phyloP scores from a whole-genome alignment of 1,284 basidiomycete genomes.

The Ustanciosporium gigantosporum region DNA sequence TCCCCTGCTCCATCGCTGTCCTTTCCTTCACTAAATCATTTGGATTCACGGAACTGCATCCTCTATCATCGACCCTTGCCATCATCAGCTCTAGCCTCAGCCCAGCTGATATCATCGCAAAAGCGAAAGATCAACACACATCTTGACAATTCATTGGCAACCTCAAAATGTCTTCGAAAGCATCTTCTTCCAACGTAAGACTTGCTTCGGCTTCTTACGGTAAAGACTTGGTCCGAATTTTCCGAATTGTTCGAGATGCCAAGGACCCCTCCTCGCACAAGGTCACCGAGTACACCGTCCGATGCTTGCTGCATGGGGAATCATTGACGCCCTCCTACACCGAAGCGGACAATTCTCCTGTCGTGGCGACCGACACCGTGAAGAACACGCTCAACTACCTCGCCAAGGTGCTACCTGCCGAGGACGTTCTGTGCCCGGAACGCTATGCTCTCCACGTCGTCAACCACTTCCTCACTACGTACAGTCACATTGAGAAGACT shows the following conservation, averaged over 20 bases:
- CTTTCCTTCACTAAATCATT: too few relatives aligned
- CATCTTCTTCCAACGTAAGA: constrained; percentile 36
- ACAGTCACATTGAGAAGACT: constrained; percentile 73
- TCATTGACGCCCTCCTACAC: constrained; percentile 43
- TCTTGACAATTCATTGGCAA: too few relatives aligned
- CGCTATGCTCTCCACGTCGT: constrained; percentile 84
- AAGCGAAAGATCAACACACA: too few relatives aligned
- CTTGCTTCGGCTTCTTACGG: constrained; percentile 48
- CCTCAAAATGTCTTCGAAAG: constrained; percentile 29
- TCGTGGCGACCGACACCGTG: constrained; percentile 66
- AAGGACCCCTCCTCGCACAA: constrained; percentile 38
- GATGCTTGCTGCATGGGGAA: constrained; percentile 44
- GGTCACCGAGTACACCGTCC: constrained; percentile 51
- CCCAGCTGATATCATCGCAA: too few relatives aligned
- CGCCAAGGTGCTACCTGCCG: constrained; percentile 31
- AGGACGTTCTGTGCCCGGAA: constrained; percentile 67
- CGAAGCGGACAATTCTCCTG: constrained; percentile 44
- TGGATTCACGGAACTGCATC: too few relatives aligned
- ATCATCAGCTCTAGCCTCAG: too few relatives aligned
- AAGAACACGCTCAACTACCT: constrained; percentile 82
- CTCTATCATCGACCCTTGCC: too few relatives aligned
- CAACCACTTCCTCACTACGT: constrained; percentile 80
- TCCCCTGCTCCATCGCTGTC: too few relatives aligned
- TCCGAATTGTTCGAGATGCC: constrained; percentile 47
- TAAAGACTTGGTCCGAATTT: constrained; percentile 52